These are phyloP conservation scores for Paramecium tetraurelia DNA, from an alignment of 73 alveolate genomes.

Conservation along the genomic window DNA sequence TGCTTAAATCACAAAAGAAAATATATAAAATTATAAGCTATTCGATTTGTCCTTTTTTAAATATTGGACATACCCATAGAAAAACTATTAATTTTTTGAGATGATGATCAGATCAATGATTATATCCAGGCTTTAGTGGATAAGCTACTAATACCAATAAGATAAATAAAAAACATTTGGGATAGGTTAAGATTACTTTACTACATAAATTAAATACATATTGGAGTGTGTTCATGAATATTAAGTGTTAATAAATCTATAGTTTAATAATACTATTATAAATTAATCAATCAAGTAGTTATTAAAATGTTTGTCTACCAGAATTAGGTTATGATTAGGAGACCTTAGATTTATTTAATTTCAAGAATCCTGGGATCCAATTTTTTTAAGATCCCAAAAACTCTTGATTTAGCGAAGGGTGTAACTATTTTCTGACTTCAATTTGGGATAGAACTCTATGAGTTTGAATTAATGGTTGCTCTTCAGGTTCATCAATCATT, in stretches of 20 bases:
- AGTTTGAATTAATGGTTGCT: neutral
- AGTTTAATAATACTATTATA: neutral
- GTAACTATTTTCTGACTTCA: constrained; percentile 21
- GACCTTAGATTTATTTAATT: neutral
- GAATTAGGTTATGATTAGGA: neutral
- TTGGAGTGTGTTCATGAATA: neutral
- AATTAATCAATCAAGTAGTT: neutral
- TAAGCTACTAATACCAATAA: too few species aligned
- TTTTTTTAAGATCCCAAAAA: neutral
- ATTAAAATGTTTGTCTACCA: neutral
- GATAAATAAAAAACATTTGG: too few species aligned
- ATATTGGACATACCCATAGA: too few species aligned
- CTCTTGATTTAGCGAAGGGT: constrained; percentile 8
- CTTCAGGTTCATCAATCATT: neutral
- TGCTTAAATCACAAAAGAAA: too few species aligned
- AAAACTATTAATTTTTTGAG: too few species aligned
- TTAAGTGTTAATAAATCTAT: neutral
- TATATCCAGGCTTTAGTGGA: too few species aligned
- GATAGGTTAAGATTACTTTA: too few species aligned
- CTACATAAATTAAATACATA: neutral
- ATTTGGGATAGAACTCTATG: neutral
- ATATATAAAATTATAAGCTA: too few species aligned
- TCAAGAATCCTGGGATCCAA: constrained; percentile 35
- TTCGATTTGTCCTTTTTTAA: too few species aligned
- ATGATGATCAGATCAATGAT: too few species aligned